Evolutionary conservation across 164 flowering plant genomes (phyloP).

Genomic region (Sextonia rubra): DNA sequence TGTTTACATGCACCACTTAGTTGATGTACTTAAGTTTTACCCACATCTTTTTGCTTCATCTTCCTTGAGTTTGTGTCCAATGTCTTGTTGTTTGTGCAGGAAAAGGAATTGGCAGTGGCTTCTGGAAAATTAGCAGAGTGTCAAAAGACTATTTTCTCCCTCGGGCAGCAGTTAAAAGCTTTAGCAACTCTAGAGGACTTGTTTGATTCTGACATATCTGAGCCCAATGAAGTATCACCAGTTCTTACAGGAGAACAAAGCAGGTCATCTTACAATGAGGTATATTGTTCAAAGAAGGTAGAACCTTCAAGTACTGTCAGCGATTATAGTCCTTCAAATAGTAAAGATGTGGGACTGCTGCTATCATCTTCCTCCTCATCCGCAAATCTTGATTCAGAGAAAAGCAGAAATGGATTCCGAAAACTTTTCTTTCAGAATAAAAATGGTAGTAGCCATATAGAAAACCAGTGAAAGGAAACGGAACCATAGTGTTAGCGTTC

Average conservation of each 20-base stretch:
- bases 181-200: conserved; percentile 83
- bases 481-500: neutral
- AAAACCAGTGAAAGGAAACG: conserved; percentile 12
- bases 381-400: conserved; percentile 33
- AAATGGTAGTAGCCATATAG: conserved; percentile 26
- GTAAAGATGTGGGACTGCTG: conserved; percentile 30
- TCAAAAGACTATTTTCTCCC: conserved; percentile 85
- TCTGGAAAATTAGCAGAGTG: conserved; percentile 90
- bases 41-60: too few species aligned
- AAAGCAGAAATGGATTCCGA: conserved; percentile 54
- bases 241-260: conserved; percentile 27
- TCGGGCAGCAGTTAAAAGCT: conserved; percentile 72
- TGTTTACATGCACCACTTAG: too few species aligned
- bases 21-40: too few species aligned
- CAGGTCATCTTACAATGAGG: conserved; percentile 33
- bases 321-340: conserved; percentile 18
- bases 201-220: conserved; percentile 49
- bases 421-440: conserved; percentile 52
- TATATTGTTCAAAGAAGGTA: conserved; percentile 27
- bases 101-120: conserved; percentile 62
- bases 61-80: neutral
- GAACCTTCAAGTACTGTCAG: conserved; percentile 19
- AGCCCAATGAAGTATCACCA: conserved; percentile 23
- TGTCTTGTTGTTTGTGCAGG: conserved; percentile 36
- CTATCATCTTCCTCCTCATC: conserved; percentile 37